These are phyloP conservation scores for Castanea sativa DNA, from an alignment of 306 rosid species.

Conservation along the genomic window DNA sequence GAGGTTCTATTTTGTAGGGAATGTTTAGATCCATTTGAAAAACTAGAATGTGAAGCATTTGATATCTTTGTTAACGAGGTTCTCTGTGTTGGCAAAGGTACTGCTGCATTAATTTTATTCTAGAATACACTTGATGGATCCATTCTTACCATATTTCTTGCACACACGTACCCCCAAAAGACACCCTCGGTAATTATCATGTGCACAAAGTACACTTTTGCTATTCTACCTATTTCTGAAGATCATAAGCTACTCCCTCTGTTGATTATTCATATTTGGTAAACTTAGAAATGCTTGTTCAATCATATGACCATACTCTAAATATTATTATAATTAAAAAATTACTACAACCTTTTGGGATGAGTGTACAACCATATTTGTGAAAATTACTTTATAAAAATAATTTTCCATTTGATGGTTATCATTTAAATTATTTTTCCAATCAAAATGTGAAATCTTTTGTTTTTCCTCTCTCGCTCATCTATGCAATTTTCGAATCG, in stretches of 20 bases:
- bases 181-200: neutral
- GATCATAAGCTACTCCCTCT: neutral
- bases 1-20: conserved; percentile 50
- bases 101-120: neutral
- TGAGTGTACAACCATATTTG: neutral
- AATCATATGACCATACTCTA: neutral
- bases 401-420: neutral
- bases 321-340: neutral
- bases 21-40: conserved; percentile 87
- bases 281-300: neutral
- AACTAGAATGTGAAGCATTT: conserved; percentile 87
- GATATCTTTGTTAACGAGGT: conserved; percentile 80
- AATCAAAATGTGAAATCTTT: neutral
- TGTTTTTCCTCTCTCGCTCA: neutral
- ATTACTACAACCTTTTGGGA: neutral
- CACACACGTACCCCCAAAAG: neutral
- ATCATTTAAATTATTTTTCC: conserved; percentile 8
- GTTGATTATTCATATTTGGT: neutral
- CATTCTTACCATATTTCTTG: neutral
- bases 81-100: conserved; percentile 83
- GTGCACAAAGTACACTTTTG: neutral
- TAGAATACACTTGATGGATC: neutral
- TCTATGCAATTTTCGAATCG: neutral
- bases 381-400: neutral
- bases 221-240: neutral